Conservation (phyloP, 2,329 filamentous ascomycete genomes). For the Ilyonectria destructans region DNA sequence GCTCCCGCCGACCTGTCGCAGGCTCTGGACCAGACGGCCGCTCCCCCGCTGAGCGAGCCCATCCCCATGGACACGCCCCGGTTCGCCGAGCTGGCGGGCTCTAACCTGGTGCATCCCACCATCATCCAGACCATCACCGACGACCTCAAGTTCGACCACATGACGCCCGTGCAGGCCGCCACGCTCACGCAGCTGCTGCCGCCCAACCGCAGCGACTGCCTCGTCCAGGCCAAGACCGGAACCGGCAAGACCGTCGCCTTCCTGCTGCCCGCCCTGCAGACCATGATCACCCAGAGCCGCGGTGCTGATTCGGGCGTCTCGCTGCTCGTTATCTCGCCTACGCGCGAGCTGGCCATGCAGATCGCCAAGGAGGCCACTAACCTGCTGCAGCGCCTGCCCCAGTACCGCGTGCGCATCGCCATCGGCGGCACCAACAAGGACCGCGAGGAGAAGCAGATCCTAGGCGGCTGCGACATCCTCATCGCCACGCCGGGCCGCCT, state of each 20-base stretch:
- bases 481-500: constrained; percentile 87
- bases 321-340: constrained; percentile 79
- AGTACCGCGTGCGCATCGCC: constrained; percentile 83
- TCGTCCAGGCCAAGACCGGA: constrained; percentile 90
- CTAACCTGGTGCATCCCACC: constrained; percentile 61
- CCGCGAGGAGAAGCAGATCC: constrained; percentile 79
- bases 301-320: constrained; percentile 63
- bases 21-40: neutral
- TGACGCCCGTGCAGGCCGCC: constrained; percentile 71
- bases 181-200: constrained; percentile 65
- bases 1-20: neutral
- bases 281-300: constrained; percentile 70
- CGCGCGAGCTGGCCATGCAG: constrained; percentile 80
- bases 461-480: constrained; percentile 83
- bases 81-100: constrained; percentile 62
- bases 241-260: constrained; percentile 92
- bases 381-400: constrained; percentile 80
- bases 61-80: constrained; percentile 62
- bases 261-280: constrained; percentile 86
- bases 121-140: constrained; percentile 65
- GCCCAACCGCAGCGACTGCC: constrained; percentile 64
- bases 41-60: constrained; percentile 28
- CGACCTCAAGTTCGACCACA: constrained; percentile 66
- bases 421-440: constrained; percentile 87
- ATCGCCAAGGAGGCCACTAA: constrained; percentile 81